A percentile compares a stretch with the other conserved stretches of the same genome.
Evolutionary conservation across 306 rosid species (phyloP).

Genomic region (Sphenostylis stenocarpa): DNA sequence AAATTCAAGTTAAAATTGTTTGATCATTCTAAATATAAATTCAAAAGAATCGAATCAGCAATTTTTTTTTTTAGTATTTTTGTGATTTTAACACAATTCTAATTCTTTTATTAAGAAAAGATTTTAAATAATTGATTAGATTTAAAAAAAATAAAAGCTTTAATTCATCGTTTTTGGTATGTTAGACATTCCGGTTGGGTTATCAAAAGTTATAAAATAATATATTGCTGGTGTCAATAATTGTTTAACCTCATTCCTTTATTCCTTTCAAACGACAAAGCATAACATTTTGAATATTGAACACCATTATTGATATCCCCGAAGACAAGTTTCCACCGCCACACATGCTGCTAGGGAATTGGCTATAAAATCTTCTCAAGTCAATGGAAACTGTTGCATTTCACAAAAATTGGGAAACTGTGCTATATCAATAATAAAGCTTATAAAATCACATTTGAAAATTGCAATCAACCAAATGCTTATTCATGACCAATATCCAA

Average conservation of each 20-base stretch:
- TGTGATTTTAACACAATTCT: no score
- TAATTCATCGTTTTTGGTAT: no score
- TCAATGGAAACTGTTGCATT: constrained; percentile 32
- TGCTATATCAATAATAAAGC: neutral
- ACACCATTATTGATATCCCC: neutral
- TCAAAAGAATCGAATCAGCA: no score
- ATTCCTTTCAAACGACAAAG: neutral
- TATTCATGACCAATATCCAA: constrained; percentile 20
- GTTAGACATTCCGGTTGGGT: no score
- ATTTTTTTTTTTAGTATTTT: no score
- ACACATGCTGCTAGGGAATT: neutral
- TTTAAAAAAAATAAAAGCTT: no score
- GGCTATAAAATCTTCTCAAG: constrained; percentile 17
- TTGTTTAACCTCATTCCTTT: neutral
- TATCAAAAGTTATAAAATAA: no score
- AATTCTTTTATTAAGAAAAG: no score
- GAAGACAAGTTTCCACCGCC: neutral
- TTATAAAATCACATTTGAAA: neutral
- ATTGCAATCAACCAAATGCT: neutral
- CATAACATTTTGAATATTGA: neutral
- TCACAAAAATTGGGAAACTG: constrained; percentile 10
- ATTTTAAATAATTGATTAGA: no score
- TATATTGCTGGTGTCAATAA: neutral
- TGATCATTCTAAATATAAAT: no score
- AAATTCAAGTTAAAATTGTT: no score